A percentile compares a stretch with the other conserved stretches of the same genome.
phyloP scores from a whole-genome alignment of 331 rosid species.

The Quercus tomentella region DNA sequence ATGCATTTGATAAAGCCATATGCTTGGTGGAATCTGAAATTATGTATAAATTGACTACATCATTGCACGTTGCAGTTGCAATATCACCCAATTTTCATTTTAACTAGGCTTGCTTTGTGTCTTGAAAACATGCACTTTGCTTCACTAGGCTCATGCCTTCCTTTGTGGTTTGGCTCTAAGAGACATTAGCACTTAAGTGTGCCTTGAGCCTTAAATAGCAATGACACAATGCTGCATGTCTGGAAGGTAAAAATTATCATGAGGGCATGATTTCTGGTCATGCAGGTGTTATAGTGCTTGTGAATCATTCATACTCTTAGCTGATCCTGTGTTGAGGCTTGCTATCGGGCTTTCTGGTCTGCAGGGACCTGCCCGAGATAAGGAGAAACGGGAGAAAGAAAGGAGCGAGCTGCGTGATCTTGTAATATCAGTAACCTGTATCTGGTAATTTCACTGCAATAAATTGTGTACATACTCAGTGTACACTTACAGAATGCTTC shows the following conservation, averaged over 20 bases:
- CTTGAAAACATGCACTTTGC: too few relatives aligned
- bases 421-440: slow-evolving; percentile 69
- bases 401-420: slow-evolving; percentile 99
- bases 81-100: too few relatives aligned
- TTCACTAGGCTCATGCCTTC: too few relatives aligned
- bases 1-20: too few relatives aligned
- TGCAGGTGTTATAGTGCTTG: slow-evolving; percentile 99
- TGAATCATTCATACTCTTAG: slow-evolving; percentile 98
- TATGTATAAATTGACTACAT: too few relatives aligned
- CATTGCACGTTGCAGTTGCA: too few relatives aligned
- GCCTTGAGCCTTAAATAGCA: background rate
- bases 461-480: slow-evolving; percentile 38
- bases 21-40: too few relatives aligned
- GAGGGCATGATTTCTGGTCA: slow-evolving; percentile 99
- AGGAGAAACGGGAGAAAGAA: slow-evolving; percentile 99
- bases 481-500: slow-evolving; percentile 67
- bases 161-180: too few relatives aligned
- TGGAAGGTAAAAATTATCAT: slow-evolving; percentile 58
- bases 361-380: slow-evolving; percentile 99
- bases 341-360: slow-evolving; percentile 99
- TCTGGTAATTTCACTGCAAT: slow-evolving; percentile 72
- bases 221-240: slow-evolving; percentile 62
- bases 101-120: too few relatives aligned
- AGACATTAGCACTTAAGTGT: background rate
- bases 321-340: slow-evolving; percentile 99